Conservation (phyloP, 2,329 filamentous ascomycete genomes). For the Coniochaeta prunicola region DNA sequence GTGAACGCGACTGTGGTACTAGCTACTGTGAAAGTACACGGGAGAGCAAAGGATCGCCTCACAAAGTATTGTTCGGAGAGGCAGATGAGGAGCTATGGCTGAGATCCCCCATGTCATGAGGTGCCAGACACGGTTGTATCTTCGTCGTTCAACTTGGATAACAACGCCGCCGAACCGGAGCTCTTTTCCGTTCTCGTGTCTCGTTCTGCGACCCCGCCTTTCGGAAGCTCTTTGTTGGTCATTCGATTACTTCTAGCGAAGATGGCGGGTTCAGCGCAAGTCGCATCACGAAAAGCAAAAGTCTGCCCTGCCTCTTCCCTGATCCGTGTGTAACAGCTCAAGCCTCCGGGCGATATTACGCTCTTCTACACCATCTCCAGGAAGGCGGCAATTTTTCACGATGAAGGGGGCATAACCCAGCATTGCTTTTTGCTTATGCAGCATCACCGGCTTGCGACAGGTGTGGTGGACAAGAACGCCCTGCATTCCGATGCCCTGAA, state of each 20-base stretch:
- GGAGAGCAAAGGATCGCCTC: too few relatives aligned
- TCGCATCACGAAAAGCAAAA: background rate
- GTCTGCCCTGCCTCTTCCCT: background rate
- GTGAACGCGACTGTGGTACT: too few relatives aligned
- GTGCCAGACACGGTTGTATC: background rate
- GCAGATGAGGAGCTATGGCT: too few relatives aligned
- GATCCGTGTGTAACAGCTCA: background rate
- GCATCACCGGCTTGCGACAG: background rate
- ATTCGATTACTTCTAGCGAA: background rate
- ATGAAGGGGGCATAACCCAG: background rate
- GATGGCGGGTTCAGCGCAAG: background rate
- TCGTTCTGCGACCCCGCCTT: background rate
- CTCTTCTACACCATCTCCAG: background rate
- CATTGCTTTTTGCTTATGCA: background rate
- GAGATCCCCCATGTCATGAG: too few relatives aligned
- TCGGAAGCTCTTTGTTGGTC: background rate
- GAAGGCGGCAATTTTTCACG: background rate
- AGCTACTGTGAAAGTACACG: too few relatives aligned
- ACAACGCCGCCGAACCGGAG: background rate
- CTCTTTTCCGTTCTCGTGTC: background rate
- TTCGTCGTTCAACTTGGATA: background rate
- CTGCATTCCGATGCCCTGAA: background rate
- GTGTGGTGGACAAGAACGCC: background rate
- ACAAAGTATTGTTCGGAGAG: too few relatives aligned
- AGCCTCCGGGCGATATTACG: background rate